Evolutionary conservation across 2,329 filamentous ascomycete species (phyloP), one percentile per base, ranked within the genome.

Genomic region (Aspergillus sojae): DNA sequence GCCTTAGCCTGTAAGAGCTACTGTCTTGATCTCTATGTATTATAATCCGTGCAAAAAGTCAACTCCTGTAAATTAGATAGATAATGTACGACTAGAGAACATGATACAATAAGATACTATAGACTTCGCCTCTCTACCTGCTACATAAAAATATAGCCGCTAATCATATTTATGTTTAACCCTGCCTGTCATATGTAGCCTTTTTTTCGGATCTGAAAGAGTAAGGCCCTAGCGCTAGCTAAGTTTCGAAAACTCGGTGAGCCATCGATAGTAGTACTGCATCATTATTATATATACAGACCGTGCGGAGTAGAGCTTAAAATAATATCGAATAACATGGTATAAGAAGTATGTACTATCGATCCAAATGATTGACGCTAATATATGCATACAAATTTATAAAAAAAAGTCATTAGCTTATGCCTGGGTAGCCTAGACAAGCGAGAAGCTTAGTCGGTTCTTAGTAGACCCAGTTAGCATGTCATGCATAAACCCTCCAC

Each of bases 51-150:
- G 9, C 16, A 21, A 39, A 36, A 55, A 39, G n/a, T 52, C 45
- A 41, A 59, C 43, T 43, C 10, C 23, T 62, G 60, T 62, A 62
- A 53, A 57, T 54, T 62, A 60, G 46, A 54, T 54, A 54, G 32
- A 36, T 28, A 43, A 34, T 59, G 30, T 45, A 63, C 30, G 46
- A 39, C 12, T 55, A 39, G 52, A 55, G 5, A 39, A 55, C n/a
- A 55, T 26, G 21, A 23, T 26, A 11, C 32, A 23, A 14, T 39
- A 26, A 30, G n/a, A 19, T 53, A 21, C 19, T 41, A 9, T n/a
- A 28, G 30, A 32, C 14, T 28, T 53, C 50, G 5, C 23, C 50
- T n/a, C 50, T 28, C 19, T 30, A 14, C 45, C 23, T 28, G 6
- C 6, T 34, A 26, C 10, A 21, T 9, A 1, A 4, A 52, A 1